Conservation (phyloP, 2,329 filamentous ascomycete species). For the Cladosporium sp. region DNA sequence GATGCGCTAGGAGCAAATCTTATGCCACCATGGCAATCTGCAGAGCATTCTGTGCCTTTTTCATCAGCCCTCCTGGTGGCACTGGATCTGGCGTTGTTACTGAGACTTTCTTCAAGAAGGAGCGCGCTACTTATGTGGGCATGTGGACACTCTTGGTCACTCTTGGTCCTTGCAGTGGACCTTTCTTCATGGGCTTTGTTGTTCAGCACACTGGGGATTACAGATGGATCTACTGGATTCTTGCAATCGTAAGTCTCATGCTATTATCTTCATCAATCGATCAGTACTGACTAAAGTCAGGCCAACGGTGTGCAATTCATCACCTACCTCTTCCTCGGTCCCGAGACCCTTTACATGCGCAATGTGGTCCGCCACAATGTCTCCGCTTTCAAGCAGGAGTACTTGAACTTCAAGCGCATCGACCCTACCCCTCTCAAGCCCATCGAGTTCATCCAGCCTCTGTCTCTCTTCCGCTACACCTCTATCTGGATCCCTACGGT, state of each 20-base stretch:
- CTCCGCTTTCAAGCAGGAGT: constrained; percentile 42
- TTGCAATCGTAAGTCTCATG: constrained; percentile 45
- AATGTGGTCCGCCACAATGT: constrained; percentile 32
- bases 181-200: constrained; percentile 42
- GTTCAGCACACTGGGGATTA: constrained; percentile 47
- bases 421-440: constrained; percentile 47
- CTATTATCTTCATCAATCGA: constrained; percentile 2
- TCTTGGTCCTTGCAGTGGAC: constrained; percentile 42
- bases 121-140: constrained; percentile 52
- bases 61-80: constrained; percentile 50
- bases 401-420: constrained; percentile 45
- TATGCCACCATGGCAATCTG: constrained; percentile 49
- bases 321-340: constrained; percentile 51
- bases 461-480: constrained; percentile 42
- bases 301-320: constrained; percentile 54
- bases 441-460: constrained; percentile 50
- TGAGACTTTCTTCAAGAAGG: constrained; percentile 54
- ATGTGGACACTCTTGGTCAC: constrained; percentile 53
- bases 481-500: constrained; percentile 48
- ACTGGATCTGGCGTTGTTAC: constrained; percentile 55
- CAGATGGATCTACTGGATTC: constrained; percentile 55
- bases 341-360: constrained; percentile 52
- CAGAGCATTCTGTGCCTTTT: constrained; percentile 51
- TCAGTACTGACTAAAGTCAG: constrained; percentile 26
- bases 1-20: constrained; percentile 46